Evolutionary conservation across 2,329 filamentous ascomycete genomes (phyloP).

Genomic region (Niveomyces coronatus): DNA sequence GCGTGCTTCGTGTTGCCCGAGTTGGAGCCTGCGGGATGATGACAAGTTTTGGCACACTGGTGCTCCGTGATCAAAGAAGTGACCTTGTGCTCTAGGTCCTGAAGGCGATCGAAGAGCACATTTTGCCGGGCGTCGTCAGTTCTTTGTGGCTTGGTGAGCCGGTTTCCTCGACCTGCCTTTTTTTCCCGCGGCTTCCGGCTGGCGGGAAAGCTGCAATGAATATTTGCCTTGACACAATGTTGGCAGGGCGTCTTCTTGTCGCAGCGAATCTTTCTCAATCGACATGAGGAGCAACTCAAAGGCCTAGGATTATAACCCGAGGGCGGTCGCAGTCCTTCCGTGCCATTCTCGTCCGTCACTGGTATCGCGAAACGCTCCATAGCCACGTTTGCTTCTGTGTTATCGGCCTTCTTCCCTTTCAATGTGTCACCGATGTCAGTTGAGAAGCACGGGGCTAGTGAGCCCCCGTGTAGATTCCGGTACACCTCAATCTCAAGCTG

Average conservation of each 20-base stretch:
- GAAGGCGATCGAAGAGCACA: background rate
- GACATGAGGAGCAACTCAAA: slow-evolving; percentile 7
- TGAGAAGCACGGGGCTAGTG: no score
- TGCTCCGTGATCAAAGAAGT: no score
- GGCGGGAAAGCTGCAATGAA: slow-evolving; percentile 2
- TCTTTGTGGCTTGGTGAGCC: background rate
- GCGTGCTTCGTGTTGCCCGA: background rate
- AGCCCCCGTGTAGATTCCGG: no score
- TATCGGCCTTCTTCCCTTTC: no score
- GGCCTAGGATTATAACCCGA: slow-evolving; percentile 5
- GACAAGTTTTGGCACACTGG: background rate
- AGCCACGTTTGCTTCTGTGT: no score
- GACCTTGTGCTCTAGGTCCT: background rate
- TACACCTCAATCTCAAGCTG: no score
- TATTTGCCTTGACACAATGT: slow-evolving; percentile 6
- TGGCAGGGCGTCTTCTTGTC: slow-evolving; percentile 5
- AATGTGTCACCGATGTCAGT: no score
- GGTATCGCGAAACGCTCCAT: no score
- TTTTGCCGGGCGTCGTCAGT: background rate
- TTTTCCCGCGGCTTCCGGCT: slow-evolving; percentile 5
- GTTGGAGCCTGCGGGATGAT: no score
- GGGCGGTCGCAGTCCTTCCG: no score
- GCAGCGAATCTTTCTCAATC: slow-evolving; percentile 7
- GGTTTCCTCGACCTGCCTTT: background rate
- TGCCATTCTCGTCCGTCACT: no score